Evolutionary conservation across 2,329 filamentous ascomycete genomes (phyloP).

Genomic region (Diplodia corticola): DNA sequence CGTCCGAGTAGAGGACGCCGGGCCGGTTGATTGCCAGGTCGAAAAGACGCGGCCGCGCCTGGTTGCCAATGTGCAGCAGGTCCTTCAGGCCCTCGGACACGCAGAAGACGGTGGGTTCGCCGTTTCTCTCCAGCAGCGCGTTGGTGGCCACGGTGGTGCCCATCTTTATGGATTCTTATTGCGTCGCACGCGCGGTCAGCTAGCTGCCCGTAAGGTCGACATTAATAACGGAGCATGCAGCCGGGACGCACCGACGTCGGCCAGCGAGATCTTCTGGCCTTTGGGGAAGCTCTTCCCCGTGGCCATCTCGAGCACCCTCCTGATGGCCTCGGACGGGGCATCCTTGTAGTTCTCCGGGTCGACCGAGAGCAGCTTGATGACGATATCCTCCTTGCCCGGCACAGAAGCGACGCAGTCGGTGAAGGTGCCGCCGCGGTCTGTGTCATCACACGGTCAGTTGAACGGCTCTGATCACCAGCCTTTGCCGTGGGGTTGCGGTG

Average conservation of each 20-base stretch:
- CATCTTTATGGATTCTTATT: conserved; percentile 30
- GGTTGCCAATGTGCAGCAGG: conserved; percentile 35
- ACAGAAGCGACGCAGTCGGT: conserved; percentile 29
- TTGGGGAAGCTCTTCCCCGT: conserved; percentile 27
- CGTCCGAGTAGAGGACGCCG: conserved; percentile 28
- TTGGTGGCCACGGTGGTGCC: conserved; percentile 37
- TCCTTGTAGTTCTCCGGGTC: conserved; percentile 34
- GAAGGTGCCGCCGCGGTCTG: conserved; percentile 29
- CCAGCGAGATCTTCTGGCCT: conserved; percentile 20
- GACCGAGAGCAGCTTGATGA: conserved; percentile 34
- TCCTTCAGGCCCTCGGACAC: conserved; percentile 36
- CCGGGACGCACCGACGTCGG: not conserved
- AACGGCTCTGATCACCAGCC: not conserved
- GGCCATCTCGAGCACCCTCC: conserved; percentile 29
- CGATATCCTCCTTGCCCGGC: conserved; percentile 28
- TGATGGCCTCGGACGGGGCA: conserved; percentile 35
- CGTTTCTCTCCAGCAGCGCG: conserved; percentile 34
- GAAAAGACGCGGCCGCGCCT: conserved; percentile 35
- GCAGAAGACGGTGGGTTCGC: conserved; percentile 30
- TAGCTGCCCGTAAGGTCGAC: not conserved
- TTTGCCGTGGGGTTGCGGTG: not conserved
- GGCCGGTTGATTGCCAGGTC: conserved; percentile 29
- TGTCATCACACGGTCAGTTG: not conserved
- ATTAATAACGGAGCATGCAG: not conserved
- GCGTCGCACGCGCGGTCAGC: conserved; percentile 10